These are phyloP conservation scores for Penicillium odoratum DNA, from an alignment of 495 filamentous ascomycete genomes.

Conservation along the genomic window DNA sequence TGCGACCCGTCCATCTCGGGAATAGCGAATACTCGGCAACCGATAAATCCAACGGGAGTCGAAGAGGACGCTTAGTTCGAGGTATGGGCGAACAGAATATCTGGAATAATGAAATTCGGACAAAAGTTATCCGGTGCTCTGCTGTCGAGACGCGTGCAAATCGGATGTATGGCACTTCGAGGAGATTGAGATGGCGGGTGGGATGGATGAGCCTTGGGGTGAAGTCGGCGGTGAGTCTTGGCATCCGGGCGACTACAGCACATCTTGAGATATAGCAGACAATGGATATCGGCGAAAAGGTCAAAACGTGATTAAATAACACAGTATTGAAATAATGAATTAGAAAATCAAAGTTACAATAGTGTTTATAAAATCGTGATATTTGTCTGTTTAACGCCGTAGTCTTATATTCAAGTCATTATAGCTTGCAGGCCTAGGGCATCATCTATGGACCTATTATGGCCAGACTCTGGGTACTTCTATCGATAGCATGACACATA, in stretches of 20 bases:
- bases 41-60: background rate
- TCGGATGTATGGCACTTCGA: background rate
- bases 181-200: constrained; percentile 3
- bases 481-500: background rate
- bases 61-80: background rate
- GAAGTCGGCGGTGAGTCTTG: constrained; percentile 21
- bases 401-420: background rate
- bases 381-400: background rate
- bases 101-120: background rate
- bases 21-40: constrained; percentile 4
- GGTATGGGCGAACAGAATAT: background rate
- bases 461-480: background rate
- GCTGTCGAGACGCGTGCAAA: background rate
- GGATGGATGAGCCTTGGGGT: constrained; percentile 5
- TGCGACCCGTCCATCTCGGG: constrained; percentile 38
- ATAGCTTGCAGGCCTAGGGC: background rate
- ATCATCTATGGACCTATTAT: background rate
- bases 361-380: background rate
- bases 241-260: constrained; percentile 3
- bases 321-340: background rate
- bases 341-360: background rate
- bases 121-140: background rate
- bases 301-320: background rate
- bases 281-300: background rate
- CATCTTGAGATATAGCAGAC: background rate